Conservation (phyloP, 768 basidiomycete species). For the Boletus rufocinnamomeus region DNA sequence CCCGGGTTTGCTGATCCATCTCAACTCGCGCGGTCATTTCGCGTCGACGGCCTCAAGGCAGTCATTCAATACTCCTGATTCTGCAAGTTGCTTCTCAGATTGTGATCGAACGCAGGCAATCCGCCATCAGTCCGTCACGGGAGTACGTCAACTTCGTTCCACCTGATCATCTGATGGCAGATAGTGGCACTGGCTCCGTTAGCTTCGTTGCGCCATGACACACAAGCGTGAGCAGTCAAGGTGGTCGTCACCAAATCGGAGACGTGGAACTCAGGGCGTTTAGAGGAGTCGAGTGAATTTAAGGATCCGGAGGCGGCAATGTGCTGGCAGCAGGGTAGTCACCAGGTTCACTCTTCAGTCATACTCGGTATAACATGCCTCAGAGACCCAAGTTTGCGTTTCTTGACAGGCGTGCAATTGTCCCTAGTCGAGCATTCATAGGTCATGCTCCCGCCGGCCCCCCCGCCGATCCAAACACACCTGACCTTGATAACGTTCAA, state of each 20-base stretch:
- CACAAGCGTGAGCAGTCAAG: background rate
- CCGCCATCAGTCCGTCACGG: background rate
- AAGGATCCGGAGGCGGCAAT: background rate
- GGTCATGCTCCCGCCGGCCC: background rate
- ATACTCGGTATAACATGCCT: background rate
- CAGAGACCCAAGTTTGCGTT: background rate
- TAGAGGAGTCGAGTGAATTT: background rate
- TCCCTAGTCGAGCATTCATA: background rate
- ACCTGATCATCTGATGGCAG: background rate
- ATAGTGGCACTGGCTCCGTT: background rate
- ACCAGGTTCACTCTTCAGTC: background rate
- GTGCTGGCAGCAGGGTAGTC: background rate
- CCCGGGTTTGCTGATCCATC: too few relatives aligned
- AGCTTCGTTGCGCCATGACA: background rate
- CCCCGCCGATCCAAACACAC: background rate
- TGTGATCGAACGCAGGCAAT: background rate
- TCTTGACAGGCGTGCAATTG: background rate
- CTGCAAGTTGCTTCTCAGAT: background rate
- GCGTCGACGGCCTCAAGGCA: background rate
- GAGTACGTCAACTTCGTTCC: background rate
- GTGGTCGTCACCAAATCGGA: background rate
- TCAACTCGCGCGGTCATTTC: background rate
- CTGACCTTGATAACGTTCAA: background rate
- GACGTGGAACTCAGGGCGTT: background rate
- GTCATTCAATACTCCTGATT: background rate